These are phyloP conservation scores for Sphagnurus paluster DNA, from an alignment of 1,284 basidiomycete species.

Conservation along the genomic window DNA sequence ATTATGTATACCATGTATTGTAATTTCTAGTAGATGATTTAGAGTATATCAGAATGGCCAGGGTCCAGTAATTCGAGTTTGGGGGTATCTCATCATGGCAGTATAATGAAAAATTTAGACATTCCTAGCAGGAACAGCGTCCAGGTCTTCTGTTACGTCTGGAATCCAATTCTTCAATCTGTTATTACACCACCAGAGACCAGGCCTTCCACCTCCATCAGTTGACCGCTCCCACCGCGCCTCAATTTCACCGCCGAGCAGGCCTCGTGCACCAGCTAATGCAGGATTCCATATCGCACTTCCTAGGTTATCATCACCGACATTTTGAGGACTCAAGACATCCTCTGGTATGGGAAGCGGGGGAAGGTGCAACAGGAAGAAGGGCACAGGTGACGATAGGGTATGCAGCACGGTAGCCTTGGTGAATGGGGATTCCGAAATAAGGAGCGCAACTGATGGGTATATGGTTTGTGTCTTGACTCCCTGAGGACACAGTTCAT, in stretches of 20 bases:
- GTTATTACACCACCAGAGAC: slow-evolving; percentile 52
- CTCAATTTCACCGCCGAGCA: slow-evolving; percentile 60
- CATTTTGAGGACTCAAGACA: not conserved
- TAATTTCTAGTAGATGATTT: no score
- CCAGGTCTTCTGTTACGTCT: slow-evolving; percentile 9
- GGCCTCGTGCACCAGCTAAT: slow-evolving; percentile 47
- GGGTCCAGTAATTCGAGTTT: no score
- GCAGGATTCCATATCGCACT: slow-evolving; percentile 68
- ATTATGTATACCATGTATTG: no score
- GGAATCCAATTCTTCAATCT: slow-evolving; percentile 37
- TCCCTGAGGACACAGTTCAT: no score
- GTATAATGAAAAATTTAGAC: no score
- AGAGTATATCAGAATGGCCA: no score
- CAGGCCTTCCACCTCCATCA: slow-evolving; percentile 42
- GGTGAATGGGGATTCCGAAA: slow-evolving; percentile 80
- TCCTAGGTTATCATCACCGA: slow-evolving; percentile 31
- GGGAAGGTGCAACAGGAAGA: slow-evolving; percentile 78
- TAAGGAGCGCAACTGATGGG: slow-evolving; percentile 67
- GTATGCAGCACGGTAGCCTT: slow-evolving; percentile 65
- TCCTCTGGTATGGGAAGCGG: slow-evolving; percentile 23
- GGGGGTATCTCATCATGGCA: no score
- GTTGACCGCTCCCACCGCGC: slow-evolving; percentile 64
- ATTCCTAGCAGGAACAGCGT: no score
- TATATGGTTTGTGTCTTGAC: no score
- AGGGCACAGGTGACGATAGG: slow-evolving; percentile 69